Evolutionary conservation across 1,284 basidiomycete species (phyloP).

Genomic region (Cutaneotrichosporon curvatum): DNA sequence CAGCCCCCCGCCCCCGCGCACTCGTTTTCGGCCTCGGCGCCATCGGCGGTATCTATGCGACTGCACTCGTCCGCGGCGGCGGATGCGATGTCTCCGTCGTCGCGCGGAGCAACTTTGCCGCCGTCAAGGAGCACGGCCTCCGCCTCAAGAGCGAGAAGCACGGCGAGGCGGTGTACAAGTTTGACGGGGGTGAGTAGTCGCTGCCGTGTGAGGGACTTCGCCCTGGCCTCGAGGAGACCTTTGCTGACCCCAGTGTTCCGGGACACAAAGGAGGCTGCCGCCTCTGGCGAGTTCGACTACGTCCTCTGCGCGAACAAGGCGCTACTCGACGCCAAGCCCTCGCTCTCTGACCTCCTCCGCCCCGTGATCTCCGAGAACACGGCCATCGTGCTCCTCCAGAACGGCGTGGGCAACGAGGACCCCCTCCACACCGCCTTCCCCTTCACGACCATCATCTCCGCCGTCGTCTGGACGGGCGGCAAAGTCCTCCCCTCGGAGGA

Average conservation of each 20-base stretch:
- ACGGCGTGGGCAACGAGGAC: constrained; percentile 50
- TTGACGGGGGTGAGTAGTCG: constrained; percentile 42
- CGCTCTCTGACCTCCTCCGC: constrained; percentile 36
- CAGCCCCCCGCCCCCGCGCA: constrained; percentile 16
- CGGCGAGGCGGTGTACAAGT: constrained; percentile 34
- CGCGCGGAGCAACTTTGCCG: constrained; percentile 47
- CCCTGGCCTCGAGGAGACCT: too few species aligned
- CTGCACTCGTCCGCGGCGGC: constrained; percentile 43
- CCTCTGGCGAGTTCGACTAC: constrained; percentile 35
- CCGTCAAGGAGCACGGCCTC: constrained; percentile 41
- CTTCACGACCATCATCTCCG: constrained; percentile 47
- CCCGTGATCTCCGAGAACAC: constrained; percentile 39
- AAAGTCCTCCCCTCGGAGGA: constrained; percentile 27
- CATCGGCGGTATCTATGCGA: constrained; percentile 50
- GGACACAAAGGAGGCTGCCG: constrained; percentile 38
- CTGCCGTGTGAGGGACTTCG: too few species aligned
- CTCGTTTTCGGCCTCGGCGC: constrained; percentile 46
- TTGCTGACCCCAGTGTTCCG: constrained; percentile 33
- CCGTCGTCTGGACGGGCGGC: constrained; percentile 49
- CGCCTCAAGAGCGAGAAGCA: constrained; percentile 39
- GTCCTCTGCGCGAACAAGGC: constrained; percentile 47
- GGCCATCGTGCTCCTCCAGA: constrained; percentile 49
- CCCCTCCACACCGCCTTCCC: constrained; percentile 47
- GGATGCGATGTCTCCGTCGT: constrained; percentile 46
- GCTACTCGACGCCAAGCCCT: constrained; percentile 39